A percentile compares a stretch with the other conserved stretches of the same genome.
These are phyloP conservation scores for Mrakia blollopis DNA, from an alignment of 768 basidiomycete genomes.

Conservation along the genomic window DNA sequence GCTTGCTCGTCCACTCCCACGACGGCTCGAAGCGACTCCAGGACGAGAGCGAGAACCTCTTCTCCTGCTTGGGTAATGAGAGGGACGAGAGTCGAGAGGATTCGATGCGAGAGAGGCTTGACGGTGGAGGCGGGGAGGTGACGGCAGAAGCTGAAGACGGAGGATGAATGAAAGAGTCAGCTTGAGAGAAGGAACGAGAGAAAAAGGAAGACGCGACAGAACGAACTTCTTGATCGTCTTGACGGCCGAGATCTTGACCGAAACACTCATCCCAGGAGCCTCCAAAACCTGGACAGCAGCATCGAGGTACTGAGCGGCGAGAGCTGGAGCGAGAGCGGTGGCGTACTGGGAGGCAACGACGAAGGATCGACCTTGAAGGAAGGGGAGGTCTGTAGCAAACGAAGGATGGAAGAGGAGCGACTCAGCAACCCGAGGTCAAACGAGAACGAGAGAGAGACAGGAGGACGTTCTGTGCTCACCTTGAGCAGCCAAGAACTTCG, in stretches of 20 bases:
- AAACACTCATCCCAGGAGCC: conserved; percentile 62
- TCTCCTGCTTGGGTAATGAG: conserved; percentile 74
- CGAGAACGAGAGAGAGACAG: background rate
- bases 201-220: background rate
- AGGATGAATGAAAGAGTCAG: conserved; percentile 45
- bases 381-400: conserved; percentile 70
- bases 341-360: conserved; percentile 90
- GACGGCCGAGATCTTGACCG: conserved; percentile 89
- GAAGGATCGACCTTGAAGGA: conserved; percentile 90
- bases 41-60: conserved; percentile 78
- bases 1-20: conserved; percentile 63
- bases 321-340: conserved; percentile 61
- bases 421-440: background rate
- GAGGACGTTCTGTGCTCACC: no score
- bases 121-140: conserved; percentile 53
- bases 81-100: conserved; percentile 75
- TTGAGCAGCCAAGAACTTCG: conserved; percentile 63
- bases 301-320: conserved; percentile 79
- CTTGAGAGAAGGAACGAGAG: background rate
- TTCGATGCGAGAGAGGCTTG: conserved; percentile 61
- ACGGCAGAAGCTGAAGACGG: conserved; percentile 46
- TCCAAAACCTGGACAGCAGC: conserved; percentile 83
- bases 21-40: conserved; percentile 77
- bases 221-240: conserved; percentile 95
- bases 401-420: background rate